Evolutionary conservation across 345 rosid species (phyloP), one percentile per base, ranked within the genome.

Genomic region (Streptanthus diversifolius): DNA sequence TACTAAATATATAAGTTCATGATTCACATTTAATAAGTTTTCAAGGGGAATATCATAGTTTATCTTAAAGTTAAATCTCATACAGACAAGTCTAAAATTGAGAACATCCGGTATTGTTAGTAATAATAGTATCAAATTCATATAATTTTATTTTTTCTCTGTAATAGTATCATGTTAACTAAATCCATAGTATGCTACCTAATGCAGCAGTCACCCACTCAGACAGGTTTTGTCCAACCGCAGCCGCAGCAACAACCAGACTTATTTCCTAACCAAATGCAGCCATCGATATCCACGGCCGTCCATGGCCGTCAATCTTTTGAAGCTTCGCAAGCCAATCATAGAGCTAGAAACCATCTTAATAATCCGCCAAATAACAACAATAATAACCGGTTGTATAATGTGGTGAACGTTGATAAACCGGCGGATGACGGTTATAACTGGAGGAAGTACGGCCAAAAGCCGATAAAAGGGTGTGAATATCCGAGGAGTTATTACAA

Each of bases 391-490:
- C 72, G 80, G 62, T 77, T 72, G 4, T 77, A 77, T 49, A 77
- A 71, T 1, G 67, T 67, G 30, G 77, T 77, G 18, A 66, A 77
- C 30, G 88, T 85, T 63, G 95, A 89, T 75, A 95, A 95, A 80
- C 95, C 97, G 18, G 86, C 87, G 51, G 88, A 89, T 79, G 99
- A 91, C 74, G 97, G 97, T 43, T 95, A 89, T 69, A 91, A 91
- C 74, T 95, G 99, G 99, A 86, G 95, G 63, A 91, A 95, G 75
- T 91, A 88, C 68, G 95, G 99, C 62, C 97, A 95, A 82, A 95
- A 91, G 83, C 97, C 95, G 24, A 92, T 91, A 30, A 91, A 95
- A 83, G 95, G 97, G 63, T 87, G 93, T 59, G 96, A 88, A 77
- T 91, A 81, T 83, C 97, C 99, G 5, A 79, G 99, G 80, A 95